Percentiles rank a stretch among this genome's conserved stretches.
Conservation (phyloP, 2,329 filamentous ascomycete genomes). For the Metarhizium humberi region DNA sequence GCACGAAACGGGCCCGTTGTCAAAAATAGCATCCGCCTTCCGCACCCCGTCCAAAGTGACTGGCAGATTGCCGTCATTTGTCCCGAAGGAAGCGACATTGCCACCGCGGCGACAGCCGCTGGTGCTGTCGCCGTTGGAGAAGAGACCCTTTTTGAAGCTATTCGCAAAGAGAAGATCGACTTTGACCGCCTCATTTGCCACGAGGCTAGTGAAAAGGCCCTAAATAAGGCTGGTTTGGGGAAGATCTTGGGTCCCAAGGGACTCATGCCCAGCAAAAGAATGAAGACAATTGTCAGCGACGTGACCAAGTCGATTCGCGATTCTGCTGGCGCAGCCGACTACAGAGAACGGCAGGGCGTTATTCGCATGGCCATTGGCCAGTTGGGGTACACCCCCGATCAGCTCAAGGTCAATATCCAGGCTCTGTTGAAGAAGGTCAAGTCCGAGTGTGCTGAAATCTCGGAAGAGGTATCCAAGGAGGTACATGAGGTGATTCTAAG, state of each 20-base stretch:
- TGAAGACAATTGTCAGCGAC: slow-evolving; percentile 80
- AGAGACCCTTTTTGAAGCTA: slow-evolving; percentile 71
- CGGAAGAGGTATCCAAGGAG: slow-evolving; percentile 36
- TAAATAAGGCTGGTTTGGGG: slow-evolving; percentile 75
- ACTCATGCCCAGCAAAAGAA: slow-evolving; percentile 84
- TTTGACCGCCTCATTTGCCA: slow-evolving; percentile 91
- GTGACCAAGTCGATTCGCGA: slow-evolving; percentile 67
- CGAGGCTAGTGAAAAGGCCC: slow-evolving; percentile 61
- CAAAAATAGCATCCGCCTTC: slow-evolving; percentile 78
- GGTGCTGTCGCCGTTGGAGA: slow-evolving; percentile 82
- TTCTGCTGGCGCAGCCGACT: slow-evolving; percentile 75
- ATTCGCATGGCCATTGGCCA: slow-evolving; percentile 87
- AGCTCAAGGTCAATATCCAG: slow-evolving; percentile 78
- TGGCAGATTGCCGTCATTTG: slow-evolving; percentile 85
- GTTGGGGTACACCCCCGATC: slow-evolving; percentile 76
- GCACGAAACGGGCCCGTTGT: slow-evolving; percentile 79
- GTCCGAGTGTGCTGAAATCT: slow-evolving; percentile 66
- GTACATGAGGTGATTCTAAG: slow-evolving; percentile 64
- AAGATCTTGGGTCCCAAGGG: slow-evolving; percentile 79
- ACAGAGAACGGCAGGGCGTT: slow-evolving; percentile 76
- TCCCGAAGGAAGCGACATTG: slow-evolving; percentile 67
- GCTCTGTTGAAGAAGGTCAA: slow-evolving; percentile 67
- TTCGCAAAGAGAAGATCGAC: slow-evolving; percentile 64
- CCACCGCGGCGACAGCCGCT: slow-evolving; percentile 62
- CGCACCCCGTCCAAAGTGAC: slow-evolving; percentile 83